Evolutionary conservation across 176 grass and related monocot genomes (phyloP), one percentile per base, ranked within the genome.

Genomic region (Phyllostachys edulis): DNA sequence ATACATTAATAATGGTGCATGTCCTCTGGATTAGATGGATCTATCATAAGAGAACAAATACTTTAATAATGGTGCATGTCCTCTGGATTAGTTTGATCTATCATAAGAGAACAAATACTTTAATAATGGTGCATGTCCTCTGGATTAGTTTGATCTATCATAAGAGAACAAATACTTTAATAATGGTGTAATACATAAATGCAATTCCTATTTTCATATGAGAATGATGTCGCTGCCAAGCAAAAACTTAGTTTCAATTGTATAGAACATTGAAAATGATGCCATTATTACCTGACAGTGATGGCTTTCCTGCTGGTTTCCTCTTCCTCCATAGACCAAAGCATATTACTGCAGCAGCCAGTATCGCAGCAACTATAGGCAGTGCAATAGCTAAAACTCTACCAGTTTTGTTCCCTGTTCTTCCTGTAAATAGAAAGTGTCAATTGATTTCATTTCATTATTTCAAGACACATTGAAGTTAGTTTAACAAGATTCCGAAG

Each of bases 361-460:
- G 56, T 56, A 82, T 26, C 4, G 45, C 73, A 39, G 73, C 56
- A 0, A 90, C 14, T 82, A 77, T 73, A 13, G 88, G 83, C 16
- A 90, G 29, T 57, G 66, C 16, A 86, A 90, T 90, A 14, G 56
- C 55, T 17, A 90, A 76, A 86, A 67, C 29, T 76, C 0, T 65
- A 82, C 26, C 55, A 16, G 77, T 38, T 32, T 4, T n/a, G 0
- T 82, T 74, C 34, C 21, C 8, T 69, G 39, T 84, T 59, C 37
- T 74, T 84, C 29, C 81, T 84, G 29, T 59, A 77, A 81, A 71
- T 20, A 5, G 17, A 85, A 52, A 13, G 63, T 24, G 20, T 51
- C 18, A 6, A 39, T 62, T 49, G 59, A 24, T 38, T 18, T 34
- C 32, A 34, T 34, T 34, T 34, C 32, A 34, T 34, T 34, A 34